phyloP scores from a whole-genome alignment of 495 filamentous ascomycete genomes.

The Echria macrotheca region DNA sequence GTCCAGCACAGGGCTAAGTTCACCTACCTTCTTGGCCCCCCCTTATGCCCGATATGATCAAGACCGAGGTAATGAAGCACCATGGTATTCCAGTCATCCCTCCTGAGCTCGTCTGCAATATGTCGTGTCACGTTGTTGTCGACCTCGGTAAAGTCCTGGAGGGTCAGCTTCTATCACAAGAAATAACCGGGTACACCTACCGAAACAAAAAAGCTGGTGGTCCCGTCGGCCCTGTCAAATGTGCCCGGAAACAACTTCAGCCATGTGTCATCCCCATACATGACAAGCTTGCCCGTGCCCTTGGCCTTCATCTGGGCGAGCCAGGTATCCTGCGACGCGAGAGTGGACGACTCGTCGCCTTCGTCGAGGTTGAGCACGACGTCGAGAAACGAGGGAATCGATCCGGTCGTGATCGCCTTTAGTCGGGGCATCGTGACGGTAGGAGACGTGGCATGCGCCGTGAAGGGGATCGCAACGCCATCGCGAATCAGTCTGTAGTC shows the following conservation, averaged over 20 bases:
- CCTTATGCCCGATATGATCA: conserved; percentile 96
- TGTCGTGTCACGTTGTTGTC: conserved; percentile 97
- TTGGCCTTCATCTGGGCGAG: conserved; percentile 82
- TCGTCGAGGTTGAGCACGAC: conserved; percentile 96
- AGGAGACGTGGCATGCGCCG: conserved; percentile 89
- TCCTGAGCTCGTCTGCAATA: conserved; percentile 65
- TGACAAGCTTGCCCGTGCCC: conserved; percentile 64
- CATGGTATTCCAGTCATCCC: conserved; percentile 85
- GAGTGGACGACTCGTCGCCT: conserved; percentile 78
- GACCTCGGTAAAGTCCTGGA: conserved; percentile 97
- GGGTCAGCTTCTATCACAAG: too few relatives aligned
- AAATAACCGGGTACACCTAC: too few relatives aligned
- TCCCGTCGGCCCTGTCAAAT: conserved; percentile 84
- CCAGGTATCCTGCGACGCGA: conserved; percentile 90
- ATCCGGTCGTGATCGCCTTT: conserved; percentile 96
- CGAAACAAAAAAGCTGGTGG: conserved; percentile 96
- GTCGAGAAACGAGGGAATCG: conserved; percentile 93
- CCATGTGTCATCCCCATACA: conserved; percentile 99
- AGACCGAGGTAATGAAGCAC: conserved; percentile 93
- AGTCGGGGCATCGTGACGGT: conserved; percentile 98
- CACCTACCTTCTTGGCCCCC: conserved; percentile 73
- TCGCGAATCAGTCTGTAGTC: conserved; percentile 66
- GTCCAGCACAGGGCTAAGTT: too few relatives aligned
- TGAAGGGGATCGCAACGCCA: conserved; percentile 85
- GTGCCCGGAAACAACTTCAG: conserved; percentile 87